Base-by-base conservation (phyloP, 1,284 basidiomycete genomes). In the Microbotryomycetes sp. region DNA sequence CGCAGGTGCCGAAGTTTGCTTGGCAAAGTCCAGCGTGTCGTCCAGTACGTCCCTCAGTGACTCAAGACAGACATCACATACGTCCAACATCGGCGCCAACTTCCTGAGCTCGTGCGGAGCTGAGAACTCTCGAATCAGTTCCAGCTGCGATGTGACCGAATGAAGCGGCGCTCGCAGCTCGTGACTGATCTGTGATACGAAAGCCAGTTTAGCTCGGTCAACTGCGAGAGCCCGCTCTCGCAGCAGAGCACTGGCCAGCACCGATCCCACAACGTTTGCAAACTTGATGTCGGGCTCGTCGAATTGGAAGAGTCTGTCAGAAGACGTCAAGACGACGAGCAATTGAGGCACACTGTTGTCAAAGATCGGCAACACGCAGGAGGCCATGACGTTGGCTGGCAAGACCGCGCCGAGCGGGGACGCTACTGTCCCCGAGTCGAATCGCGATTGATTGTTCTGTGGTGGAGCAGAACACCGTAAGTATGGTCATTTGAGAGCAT, bases 91-190 rank as follows among this genome's bases (percentile, higher is more conserved):
- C 6, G 64, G 58, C 0, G 56, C 42, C 12, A 66, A 42, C 26
- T 59, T 60, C 23, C 51, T 42, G 1, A 66, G 51, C 36, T 66
- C 62, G 2, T 4, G 15, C 2, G 65, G 59, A 3, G 62, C 53
- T 2, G 59, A 55, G 28, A 66, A 66, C 59, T 66, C 65, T 25
- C 65, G 65, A 3, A 73, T 63, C 2, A 74, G 62, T 47, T 72
- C 62, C 12, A 75, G 57, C n/a, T 72, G 71, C 2, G 71, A 68
- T 46, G 67, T 54, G 25, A 73, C 57, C 4, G 70, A 70, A 57
- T 74, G 71, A 61, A 73, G 65, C 0, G 74, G 74, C 2, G 73
- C 74, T 1, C 74, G 67, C 6, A 75, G 65, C 55, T 75, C 74
- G 61, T 75, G 74, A 45, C 65, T 68, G 51, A 75, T 72, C 15